These are phyloP conservation scores for Oxyria digyna DNA, from an alignment of 148 eudicot species.

Conservation along the genomic window DNA sequence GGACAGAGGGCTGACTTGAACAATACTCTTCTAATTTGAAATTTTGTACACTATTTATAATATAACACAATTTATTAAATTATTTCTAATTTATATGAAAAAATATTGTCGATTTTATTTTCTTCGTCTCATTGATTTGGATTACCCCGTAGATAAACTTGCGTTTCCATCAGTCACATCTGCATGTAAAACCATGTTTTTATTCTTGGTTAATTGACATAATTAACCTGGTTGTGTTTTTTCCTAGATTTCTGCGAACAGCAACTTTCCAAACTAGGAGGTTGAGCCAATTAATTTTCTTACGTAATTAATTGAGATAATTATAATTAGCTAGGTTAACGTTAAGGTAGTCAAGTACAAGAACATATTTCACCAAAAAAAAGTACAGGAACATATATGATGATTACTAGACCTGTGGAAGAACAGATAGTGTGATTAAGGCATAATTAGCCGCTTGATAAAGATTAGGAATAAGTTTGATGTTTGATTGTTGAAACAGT, in stretches of 20 bases:
- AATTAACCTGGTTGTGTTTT: not conserved
- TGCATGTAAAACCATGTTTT: no score
- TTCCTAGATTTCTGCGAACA: not conserved
- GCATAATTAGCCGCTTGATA: conserved; percentile 2
- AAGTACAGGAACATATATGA: not conserved
- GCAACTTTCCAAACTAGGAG: not conserved
- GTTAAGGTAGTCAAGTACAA: not conserved
- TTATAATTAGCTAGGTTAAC: not conserved
- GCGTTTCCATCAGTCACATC: no score
- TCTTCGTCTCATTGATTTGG: no score
- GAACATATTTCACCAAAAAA: no score
- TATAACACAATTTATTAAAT: no score
- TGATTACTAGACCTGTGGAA: not conserved
- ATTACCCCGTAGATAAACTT: no score
- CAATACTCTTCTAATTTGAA: no score
- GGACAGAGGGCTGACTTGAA: no score
- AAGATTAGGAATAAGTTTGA: not conserved
- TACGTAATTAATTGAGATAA: not conserved
- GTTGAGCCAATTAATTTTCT: not conserved
- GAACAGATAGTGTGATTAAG: not conserved
- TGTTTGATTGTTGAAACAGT: not conserved
- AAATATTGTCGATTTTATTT: no score
- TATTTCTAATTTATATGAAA: no score
- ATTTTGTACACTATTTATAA: no score
- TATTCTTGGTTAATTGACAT: no score